Conservation (phyloP, 1,284 basidiomycete species). For the Melampsora americana region DNA sequence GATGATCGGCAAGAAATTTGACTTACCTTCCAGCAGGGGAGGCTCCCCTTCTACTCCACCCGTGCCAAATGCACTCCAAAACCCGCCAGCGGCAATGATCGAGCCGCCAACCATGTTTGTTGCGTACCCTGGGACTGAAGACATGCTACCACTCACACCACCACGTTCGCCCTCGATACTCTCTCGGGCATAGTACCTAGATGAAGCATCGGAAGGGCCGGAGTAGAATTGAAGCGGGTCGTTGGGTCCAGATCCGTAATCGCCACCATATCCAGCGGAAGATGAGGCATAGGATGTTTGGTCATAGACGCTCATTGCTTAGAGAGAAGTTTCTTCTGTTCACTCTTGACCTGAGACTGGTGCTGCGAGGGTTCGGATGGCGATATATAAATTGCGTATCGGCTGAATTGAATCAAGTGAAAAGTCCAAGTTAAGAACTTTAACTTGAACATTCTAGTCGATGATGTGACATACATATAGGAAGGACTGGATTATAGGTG, state of each 20-base stretch:
- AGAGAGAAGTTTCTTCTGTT: no score
- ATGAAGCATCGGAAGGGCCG: slow-evolving; percentile 18
- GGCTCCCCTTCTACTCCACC: slow-evolving; percentile 93
- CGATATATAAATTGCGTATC: no score
- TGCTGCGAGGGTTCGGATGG: no score
- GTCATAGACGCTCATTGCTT: slow-evolving; percentile 35
- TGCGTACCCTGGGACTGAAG: slow-evolving; percentile 15
- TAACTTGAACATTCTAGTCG: no score
- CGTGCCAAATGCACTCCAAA: slow-evolving; percentile 87
- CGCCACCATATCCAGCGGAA: slow-evolving; percentile 26
- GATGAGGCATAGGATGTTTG: slow-evolving; percentile 29
- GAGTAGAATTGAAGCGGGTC: slow-evolving; percentile 43
- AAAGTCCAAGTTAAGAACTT: no score
- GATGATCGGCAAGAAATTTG: neutral
- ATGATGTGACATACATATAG: no score
- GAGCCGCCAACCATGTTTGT: slow-evolving; percentile 26
- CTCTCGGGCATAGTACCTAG: slow-evolving; percentile 33
- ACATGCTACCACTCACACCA: slow-evolving; percentile 31
- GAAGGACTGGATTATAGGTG: no score
- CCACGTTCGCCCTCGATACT: slow-evolving; percentile 41
- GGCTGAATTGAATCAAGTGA: no score
- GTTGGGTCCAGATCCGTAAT: slow-evolving; percentile 20
- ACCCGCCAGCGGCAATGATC: slow-evolving; percentile 32
- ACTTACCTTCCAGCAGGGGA: slow-evolving; percentile 78
- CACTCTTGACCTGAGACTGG: no score